These are phyloP conservation scores for Dentipellis sp. DNA, from an alignment of 768 basidiomycete genomes.

Conservation along the genomic window DNA sequence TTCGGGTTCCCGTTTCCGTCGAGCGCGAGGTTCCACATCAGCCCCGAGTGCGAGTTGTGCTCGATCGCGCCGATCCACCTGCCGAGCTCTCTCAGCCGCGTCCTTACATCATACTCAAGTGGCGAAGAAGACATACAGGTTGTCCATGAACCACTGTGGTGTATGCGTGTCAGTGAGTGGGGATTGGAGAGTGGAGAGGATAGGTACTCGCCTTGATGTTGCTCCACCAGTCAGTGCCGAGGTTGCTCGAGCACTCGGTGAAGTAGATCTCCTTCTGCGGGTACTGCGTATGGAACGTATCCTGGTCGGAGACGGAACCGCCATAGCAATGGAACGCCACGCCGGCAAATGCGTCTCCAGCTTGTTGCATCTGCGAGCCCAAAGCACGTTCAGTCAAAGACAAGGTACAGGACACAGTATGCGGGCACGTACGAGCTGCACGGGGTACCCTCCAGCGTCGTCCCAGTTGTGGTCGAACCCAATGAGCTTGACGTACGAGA, in stretches of 20 bases:
- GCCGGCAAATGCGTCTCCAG: slow-evolving; percentile 46
- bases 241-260: slow-evolving; percentile 57
- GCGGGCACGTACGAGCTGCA: slow-evolving; percentile 35
- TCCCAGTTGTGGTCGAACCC: slow-evolving; percentile 71
- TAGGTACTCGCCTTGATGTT: slow-evolving; percentile 54
- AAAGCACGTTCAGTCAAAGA: neutral
- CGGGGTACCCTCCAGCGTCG: slow-evolving; percentile 52
- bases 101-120: neutral
- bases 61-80: slow-evolving; percentile 34
- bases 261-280: slow-evolving; percentile 50
- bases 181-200: neutral
- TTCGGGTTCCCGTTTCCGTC: slow-evolving; percentile 55
- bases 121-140: slow-evolving; percentile 30
- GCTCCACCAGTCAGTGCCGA: slow-evolving; percentile 69
- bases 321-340: slow-evolving; percentile 69
- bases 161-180: neutral
- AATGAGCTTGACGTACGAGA: slow-evolving; percentile 45
- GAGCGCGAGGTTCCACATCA: slow-evolving; percentile 74
- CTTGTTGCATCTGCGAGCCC: slow-evolving; percentile 40
- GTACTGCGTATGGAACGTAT: slow-evolving; percentile 43
- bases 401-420: neutral
- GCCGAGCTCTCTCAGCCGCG: neutral
- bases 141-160: slow-evolving; percentile 58
- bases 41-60: slow-evolving; percentile 34
- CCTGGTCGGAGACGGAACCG: slow-evolving; percentile 45